These are phyloP conservation scores for Yarrowia keelungensis DNA, from an alignment of 805 yeast genomes.

Conservation along the genomic window DNA sequence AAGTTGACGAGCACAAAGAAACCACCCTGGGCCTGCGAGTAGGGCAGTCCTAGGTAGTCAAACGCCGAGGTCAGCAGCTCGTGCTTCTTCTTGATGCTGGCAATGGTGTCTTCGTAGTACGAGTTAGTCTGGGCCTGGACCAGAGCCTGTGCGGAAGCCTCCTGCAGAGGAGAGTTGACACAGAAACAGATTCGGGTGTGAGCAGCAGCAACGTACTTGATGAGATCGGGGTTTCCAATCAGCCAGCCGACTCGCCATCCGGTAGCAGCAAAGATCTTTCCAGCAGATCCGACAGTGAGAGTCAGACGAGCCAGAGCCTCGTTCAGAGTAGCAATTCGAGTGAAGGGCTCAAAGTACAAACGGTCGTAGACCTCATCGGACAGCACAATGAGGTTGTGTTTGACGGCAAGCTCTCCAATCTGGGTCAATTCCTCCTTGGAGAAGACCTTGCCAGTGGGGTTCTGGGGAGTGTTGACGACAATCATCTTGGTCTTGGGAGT, in stretches of 20 bases:
- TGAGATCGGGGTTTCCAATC: constrained; percentile 81
- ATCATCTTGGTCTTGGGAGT: constrained; percentile 80
- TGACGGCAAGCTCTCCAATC: constrained; percentile 83
- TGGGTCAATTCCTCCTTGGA: constrained; percentile 72
- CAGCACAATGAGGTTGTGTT: constrained; percentile 79
- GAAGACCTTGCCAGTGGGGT: constrained; percentile 93
- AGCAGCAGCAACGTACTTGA: constrained; percentile 83
- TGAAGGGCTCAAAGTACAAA: constrained; percentile 75
- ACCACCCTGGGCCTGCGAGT: constrained; percentile 91
- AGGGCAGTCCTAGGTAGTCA: constrained; percentile 87
- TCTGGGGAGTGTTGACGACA: constrained; percentile 92
- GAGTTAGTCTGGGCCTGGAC: constrained; percentile 62
- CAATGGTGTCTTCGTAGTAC: constrained; percentile 75
- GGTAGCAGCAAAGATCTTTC: constrained; percentile 97
- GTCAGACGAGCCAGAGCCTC: constrained; percentile 83
- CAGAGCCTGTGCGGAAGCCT: constrained; percentile 84
- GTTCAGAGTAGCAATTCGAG: constrained; percentile 81
- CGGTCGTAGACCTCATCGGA: constrained; percentile 97
- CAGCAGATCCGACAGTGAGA: constrained; percentile 94
- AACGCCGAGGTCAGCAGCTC: constrained; percentile 74
- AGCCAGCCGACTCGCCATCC: constrained; percentile 99
- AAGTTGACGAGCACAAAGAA: constrained; percentile 91
- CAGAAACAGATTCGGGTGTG: constrained; percentile 95
- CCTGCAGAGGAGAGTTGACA: constrained; percentile 90
- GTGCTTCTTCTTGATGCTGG: constrained; percentile 73